Evolutionary conservation across 2,329 filamentous ascomycete genomes (phyloP), one percentile per base, ranked within the genome.

Genomic region (Esteya vermicola): DNA sequence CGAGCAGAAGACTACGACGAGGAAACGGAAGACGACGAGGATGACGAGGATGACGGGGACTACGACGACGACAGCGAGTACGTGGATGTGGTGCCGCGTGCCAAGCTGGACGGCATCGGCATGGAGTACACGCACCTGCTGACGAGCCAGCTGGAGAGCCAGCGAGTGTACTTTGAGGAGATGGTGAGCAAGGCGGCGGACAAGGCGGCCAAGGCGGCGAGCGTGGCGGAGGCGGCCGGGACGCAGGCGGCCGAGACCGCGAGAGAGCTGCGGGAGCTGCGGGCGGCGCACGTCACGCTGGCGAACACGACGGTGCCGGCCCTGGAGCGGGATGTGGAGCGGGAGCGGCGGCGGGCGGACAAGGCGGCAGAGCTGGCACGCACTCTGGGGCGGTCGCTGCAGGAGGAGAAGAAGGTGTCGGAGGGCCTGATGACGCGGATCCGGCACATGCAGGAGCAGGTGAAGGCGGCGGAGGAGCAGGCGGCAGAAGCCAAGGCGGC

Each of bases 51-150:
- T 7, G 46, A 39, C 6, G 38, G 18, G 9, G 28, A 45, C 10
- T 42, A 40, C 10, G 36, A 41, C 9, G 38, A 33, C 4, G 25
- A 45, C 5, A 55, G 50, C 41, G 39, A 45, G 4, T 54, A 68
- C 50, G 68, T 72, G 46, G 70, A 73, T 30, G 73, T 78, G 12
- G 81, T 88, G 7, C 81, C 83, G 1, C 65, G 81, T 18, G 70
- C 72, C 33, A 80, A 80, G 54, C 57, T 79, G 9, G 75, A 80
- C 47, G 84, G 75, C 52, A 93, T 96, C 55, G 85, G 85, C 23
- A 72, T 91, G 48, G 91, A 98, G 60, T 98, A 96, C 57, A 91
- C 89, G 0, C 88, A 95, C 54, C 74, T 98, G 2, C 73, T 98
- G 10, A 93, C 85, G 4, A 88, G 80, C 44, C 91, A 98, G 54